Conservation (phyloP, 2,329 filamentous ascomycete species). For the Lachnellula arida region DNA sequence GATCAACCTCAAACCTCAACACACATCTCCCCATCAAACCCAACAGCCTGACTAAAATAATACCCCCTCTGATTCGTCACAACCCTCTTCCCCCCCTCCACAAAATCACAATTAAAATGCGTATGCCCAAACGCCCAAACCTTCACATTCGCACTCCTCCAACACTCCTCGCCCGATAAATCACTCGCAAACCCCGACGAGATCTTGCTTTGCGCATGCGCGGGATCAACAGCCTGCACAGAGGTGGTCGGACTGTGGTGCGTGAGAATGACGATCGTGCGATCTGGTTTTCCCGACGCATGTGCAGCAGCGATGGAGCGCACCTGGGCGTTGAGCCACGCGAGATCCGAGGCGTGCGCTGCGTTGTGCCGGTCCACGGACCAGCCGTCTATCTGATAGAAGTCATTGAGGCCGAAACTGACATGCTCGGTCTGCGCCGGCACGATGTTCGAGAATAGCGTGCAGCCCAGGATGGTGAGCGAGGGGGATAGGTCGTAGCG, state of each 20-base stretch:
- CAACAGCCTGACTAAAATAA: slow-evolving; percentile 8
- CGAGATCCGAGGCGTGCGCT: slow-evolving; percentile 26
- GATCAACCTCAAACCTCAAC: slow-evolving; percentile 1
- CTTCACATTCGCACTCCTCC: slow-evolving; percentile 30
- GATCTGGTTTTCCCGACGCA: slow-evolving; percentile 22
- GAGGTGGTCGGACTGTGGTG: slow-evolving; percentile 33
- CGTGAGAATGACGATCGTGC: slow-evolving; percentile 36
- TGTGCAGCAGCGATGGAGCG: no score
- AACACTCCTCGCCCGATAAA: slow-evolving; percentile 30
- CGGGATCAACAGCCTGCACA: slow-evolving; percentile 7
- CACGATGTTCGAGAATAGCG: slow-evolving; percentile 45
- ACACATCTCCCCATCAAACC: slow-evolving; percentile 5
- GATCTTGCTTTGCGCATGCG: slow-evolving; percentile 16
- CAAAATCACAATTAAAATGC: slow-evolving; percentile 40
- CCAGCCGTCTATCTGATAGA: slow-evolving; percentile 8
- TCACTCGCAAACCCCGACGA: slow-evolving; percentile 50
- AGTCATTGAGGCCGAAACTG: slow-evolving; percentile 9
- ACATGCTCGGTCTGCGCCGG: slow-evolving; percentile 29
- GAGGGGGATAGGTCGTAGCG: slow-evolving; percentile 34
- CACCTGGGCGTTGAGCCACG: slow-evolving; percentile 37
- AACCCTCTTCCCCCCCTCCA: slow-evolving; percentile 32
- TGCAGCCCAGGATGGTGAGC: slow-evolving; percentile 42
- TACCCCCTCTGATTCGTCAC: slow-evolving; percentile 43
- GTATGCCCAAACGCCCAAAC: slow-evolving; percentile 44
- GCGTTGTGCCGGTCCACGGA: slow-evolving; percentile 6